Evolutionary conservation across 164 flowering plant species (phyloP).

Genomic region (Aristolochia californica): DNA sequence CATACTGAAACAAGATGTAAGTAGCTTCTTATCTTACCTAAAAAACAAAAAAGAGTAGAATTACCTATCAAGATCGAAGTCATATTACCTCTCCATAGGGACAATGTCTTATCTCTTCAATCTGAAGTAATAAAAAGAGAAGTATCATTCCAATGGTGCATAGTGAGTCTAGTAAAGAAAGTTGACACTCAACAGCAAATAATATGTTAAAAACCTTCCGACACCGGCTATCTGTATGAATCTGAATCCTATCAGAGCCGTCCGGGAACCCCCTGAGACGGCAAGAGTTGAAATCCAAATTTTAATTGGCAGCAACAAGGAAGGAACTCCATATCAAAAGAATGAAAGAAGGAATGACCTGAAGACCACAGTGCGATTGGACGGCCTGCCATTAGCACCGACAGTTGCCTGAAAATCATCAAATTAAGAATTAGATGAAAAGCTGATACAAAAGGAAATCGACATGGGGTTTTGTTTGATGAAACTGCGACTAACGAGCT

Average conservation of each 20-base stretch:
- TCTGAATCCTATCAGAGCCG: conserved; percentile 52
- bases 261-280: conserved; percentile 64
- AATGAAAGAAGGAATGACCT: conserved; percentile 28
- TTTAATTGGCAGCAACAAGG: neutral
- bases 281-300: neutral
- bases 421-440: conserved; percentile 2
- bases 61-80: conserved; percentile 4
- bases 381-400: conserved; percentile 59
- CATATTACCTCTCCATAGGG: conserved; percentile 75
- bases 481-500: conserved; percentile 29
- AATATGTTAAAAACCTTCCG: conserved; percentile 42
- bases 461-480: neutral
- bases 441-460: neutral
- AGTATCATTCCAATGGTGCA: neutral
- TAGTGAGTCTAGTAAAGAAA: neutral
- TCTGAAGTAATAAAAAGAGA: conserved; percentile 24
- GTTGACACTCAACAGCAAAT: neutral
- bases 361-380: conserved; percentile 91
- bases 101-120: conserved; percentile 62
- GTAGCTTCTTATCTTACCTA: too few species aligned
- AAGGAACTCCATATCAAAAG: neutral
- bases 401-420: conserved; percentile 56
- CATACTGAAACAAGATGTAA: neutral
- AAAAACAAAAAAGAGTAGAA: neutral
- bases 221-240: conserved; percentile 63